These are phyloP conservation scores for Wallacemonas collosoma DNA, from an alignment of 208 protist species.

Conservation along the genomic window DNA sequence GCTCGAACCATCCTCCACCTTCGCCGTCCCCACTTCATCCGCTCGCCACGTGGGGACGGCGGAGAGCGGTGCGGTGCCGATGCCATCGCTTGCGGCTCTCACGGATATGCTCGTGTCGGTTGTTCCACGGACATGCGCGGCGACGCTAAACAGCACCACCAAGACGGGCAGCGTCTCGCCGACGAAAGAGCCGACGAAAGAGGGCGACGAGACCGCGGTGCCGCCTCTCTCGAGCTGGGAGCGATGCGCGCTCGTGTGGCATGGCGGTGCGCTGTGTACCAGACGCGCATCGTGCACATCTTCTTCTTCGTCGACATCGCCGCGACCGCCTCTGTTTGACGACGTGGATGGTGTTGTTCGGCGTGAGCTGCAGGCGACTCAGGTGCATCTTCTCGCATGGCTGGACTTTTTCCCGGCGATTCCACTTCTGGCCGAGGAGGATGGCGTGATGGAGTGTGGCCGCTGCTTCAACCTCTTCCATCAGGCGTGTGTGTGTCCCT, in stretches of 20 bases:
- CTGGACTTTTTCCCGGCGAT: conserved; percentile 34
- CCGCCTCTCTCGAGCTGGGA: neutral
- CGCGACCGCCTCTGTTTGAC: neutral
- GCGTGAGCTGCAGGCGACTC: neutral
- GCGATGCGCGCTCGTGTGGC: conserved; percentile 12
- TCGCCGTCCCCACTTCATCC: too few relatives aligned
- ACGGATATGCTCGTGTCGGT: conserved; percentile 1
- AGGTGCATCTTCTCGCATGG: conserved; percentile 20
- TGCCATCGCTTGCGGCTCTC: neutral
- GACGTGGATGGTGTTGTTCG: neutral
- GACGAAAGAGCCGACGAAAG: neutral
- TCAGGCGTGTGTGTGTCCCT: conserved; percentile 68
- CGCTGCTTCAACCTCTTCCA: conserved; percentile 77
- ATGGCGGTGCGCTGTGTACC: neutral
- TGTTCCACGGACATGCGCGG: neutral
- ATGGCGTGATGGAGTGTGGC: conserved; percentile 76
- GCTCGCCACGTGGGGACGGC: too few relatives aligned
- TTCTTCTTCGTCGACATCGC: neutral
- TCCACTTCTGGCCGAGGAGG: conserved; percentile 53
- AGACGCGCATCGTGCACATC: neutral
- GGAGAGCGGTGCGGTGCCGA: neutral
- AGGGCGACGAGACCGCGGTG: neutral
- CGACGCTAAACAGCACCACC: too few relatives aligned
- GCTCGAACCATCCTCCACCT: neutral
- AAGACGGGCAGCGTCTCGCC: too few relatives aligned